A percentile compares a stretch with the other conserved stretches of the same genome.
Conservation (phyloP, 2,329 filamentous ascomycete species). For the Fusarium liriodendri region DNA sequence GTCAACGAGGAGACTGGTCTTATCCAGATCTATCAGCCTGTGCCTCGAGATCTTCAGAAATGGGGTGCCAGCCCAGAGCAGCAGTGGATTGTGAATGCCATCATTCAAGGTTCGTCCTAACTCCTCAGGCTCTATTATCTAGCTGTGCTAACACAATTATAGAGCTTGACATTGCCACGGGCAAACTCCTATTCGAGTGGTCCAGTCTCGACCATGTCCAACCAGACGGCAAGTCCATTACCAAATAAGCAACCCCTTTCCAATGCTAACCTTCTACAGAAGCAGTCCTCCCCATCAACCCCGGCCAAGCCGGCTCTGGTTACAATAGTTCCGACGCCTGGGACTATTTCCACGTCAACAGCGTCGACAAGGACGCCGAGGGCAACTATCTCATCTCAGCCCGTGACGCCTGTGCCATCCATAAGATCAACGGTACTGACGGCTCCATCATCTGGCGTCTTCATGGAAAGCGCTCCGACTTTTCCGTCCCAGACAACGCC, state of each 20-base stretch:
- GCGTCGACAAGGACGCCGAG: slow-evolving; percentile 61
- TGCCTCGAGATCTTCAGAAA: slow-evolving; percentile 55
- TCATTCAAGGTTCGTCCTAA: slow-evolving; percentile 59
- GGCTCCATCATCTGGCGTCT: slow-evolving; percentile 65
- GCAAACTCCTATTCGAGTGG: slow-evolving; percentile 63
- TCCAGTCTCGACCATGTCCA: slow-evolving; percentile 42
- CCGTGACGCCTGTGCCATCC: slow-evolving; percentile 59
- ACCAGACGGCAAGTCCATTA: slow-evolving; percentile 34
- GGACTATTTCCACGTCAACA: slow-evolving; percentile 71
- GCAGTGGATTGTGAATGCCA: slow-evolving; percentile 67
- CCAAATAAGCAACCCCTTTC: neutral
- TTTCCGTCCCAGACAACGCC: slow-evolving; percentile 48
- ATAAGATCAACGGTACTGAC: slow-evolving; percentile 59
- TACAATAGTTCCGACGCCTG: slow-evolving; percentile 53
- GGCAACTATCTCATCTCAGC: slow-evolving; percentile 66
- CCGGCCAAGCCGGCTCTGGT: slow-evolving; percentile 52
- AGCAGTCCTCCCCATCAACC: slow-evolving; percentile 58
- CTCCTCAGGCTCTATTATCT: neutral
- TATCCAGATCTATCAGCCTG: slow-evolving; percentile 65
- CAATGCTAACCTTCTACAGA: slow-evolving; percentile 45
- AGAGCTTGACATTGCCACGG: slow-evolving; percentile 63
- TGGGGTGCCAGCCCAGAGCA: slow-evolving; percentile 61
- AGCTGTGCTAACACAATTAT: slow-evolving; percentile 11
- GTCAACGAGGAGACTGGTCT: slow-evolving; percentile 63
- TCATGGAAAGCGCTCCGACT: slow-evolving; percentile 59